Evolutionary conservation across 2,329 filamentous ascomycete species (phyloP), one percentile per base, ranked within the genome.

Genomic region (Rhinocladiella similis): DNA sequence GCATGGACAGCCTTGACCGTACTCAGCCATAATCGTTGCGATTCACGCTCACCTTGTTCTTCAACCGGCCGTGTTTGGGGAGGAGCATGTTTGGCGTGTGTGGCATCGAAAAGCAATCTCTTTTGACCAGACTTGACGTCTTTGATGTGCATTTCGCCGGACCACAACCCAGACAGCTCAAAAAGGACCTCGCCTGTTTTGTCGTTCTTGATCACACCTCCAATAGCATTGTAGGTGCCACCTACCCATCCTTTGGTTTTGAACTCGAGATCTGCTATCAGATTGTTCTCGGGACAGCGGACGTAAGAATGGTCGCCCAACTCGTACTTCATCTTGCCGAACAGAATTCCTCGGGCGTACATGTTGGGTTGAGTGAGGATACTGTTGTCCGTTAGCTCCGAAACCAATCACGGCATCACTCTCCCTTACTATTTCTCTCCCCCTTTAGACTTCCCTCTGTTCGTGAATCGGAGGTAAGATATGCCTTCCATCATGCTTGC

Each of bases 251-350:
- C 94, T 75, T 97, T 97, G 50, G 91, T 95, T 77, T 97, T 97
- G 82, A 99, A 99, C 64, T 99, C 94, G 59, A 99, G 86, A 70
- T 99, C 93, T 58, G 91, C 93, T 22, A 86, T 83, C 16, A 99
- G 80, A 56, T 91, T 87, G 16, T 91, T 83, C 71, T 97, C 93
- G 0, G 93, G 91, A 72, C 94, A 97, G 63, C 87, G 84, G 18
- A 99, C 90, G 66, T 91, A 90, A 71, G 92, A 96, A 50, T 67
- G 65, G 43, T 67, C 65, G 43, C 65, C 94, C 6, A 99, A 84
- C 77, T 99, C 94, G 73, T 97, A 99, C 74, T 97, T 97, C 94
- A 99, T 97, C 73, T 97, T 97, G 47, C 94, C 94, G 68, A 99
- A 97, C 7, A 99, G 80, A 58, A 99, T 97, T 35, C 94, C 93